Percentiles rank a stretch among this genome's conserved stretches.
Conservation (phyloP, 1,284 basidiomycete species). For the Microbotryomycetes sp. region DNA sequence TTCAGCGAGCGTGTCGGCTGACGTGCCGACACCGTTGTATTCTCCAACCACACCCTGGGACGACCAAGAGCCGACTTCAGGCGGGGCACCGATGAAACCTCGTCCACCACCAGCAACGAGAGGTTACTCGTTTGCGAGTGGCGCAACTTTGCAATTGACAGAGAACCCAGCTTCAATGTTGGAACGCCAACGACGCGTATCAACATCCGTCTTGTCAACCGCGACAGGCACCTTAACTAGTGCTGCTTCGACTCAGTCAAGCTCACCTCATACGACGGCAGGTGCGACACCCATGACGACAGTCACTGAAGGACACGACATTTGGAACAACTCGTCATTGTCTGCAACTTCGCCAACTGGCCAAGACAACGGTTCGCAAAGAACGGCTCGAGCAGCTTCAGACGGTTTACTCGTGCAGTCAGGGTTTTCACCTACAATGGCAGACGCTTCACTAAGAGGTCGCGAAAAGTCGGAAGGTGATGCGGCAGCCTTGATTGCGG, state of each 20-base stretch:
- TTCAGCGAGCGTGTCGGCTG: neutral
- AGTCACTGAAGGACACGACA: neutral
- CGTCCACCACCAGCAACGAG: neutral
- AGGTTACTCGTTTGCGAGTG: neutral
- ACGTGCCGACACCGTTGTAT: neutral
- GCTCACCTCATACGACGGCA: neutral
- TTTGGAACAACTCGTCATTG: neutral
- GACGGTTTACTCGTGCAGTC: slow-evolving; percentile 17
- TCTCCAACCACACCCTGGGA: neutral
- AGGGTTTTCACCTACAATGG: neutral
- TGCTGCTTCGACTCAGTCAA: neutral
- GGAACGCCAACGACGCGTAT: slow-evolving; percentile 1
- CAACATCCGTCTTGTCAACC: neutral
- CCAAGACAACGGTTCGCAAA: slow-evolving; percentile 1
- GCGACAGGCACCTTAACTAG: neutral
- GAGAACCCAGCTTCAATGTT: neutral
- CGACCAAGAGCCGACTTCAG: neutral
- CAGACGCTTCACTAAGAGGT: neutral
- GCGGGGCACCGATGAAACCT: neutral
- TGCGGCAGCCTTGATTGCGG: slow-evolving; percentile 1
- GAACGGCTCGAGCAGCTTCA: slow-evolving; percentile 21
- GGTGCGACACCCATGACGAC: neutral
- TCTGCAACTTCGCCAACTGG: slow-evolving; percentile 3
- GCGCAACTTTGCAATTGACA: neutral
- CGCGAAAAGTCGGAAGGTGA: neutral